Percentiles rank a stretch among this genome's conserved stretches.
phyloP scores from a whole-genome alignment of 371 early-diverging fungal genomes.

The Actinomucor elegans region DNA sequence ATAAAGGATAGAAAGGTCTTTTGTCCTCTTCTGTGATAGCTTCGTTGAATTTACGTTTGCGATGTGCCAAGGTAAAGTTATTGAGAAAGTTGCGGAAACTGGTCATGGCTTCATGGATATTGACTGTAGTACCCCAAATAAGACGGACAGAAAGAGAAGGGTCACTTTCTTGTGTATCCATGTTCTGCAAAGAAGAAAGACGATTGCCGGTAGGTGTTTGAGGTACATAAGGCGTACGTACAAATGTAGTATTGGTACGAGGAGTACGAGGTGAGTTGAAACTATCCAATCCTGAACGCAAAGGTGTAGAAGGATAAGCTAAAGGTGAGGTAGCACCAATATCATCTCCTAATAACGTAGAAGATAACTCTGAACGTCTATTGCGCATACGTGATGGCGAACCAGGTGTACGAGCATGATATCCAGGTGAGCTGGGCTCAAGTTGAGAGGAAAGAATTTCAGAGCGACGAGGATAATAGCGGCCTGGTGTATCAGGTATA shows the following conservation, averaged over 20 bases:
- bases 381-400: constrained; percentile 32
- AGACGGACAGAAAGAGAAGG: constrained; percentile 55
- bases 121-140: constrained; percentile 99
- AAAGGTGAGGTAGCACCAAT: constrained; percentile 38
- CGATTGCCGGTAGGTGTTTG: constrained; percentile 22
- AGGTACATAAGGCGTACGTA: constrained; percentile 39
- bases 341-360: constrained; percentile 39
- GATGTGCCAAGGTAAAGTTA: constrained; percentile 70
- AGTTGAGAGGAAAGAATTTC: constrained; percentile 25
- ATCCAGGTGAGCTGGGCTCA: constrained; percentile 27
- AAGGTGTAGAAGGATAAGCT: constrained; percentile 45
- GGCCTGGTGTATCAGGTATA: constrained; percentile 28
- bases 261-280: constrained; percentile 39
- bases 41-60: constrained; percentile 47
- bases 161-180: constrained; percentile 45
- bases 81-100: constrained; percentile 89
- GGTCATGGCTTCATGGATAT: constrained; percentile 89
- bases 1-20: constrained; percentile 70
- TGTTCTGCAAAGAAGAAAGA: constrained; percentile 8
- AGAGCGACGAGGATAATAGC: constrained; percentile 22
- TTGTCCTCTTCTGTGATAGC: constrained; percentile 49
- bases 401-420: constrained; percentile 34
- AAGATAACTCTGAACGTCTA: constrained; percentile 45
- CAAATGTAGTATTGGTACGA: constrained; percentile 28
- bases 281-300: constrained; percentile 16